Evolutionary conservation across 2,329 filamentous ascomycete genomes (phyloP), one percentile per base, ranked within the genome.

Genomic region (Intubia oerlemansii): DNA sequence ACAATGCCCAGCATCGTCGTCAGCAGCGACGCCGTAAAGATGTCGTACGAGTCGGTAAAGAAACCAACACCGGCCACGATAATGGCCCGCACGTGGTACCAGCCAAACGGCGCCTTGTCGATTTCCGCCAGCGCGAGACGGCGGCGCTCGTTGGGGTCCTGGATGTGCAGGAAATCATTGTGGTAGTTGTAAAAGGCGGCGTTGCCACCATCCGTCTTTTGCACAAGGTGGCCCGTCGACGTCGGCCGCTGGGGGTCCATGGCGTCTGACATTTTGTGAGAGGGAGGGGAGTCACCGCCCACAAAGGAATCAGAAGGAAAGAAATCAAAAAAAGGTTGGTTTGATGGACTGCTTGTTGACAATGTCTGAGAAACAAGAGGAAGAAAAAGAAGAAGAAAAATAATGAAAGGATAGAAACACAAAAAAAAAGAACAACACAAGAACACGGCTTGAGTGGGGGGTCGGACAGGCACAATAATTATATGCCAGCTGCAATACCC

Each of bases 31-130:
- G 76, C 73, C 43, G 73, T 70, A 49, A 88, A 88, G 53, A 82
- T 79, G 44, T 77, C 72, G 51, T 84, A 85, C 22, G 38, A 38
- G 45, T 85, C 80, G 11, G 79, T 85, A 52, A 88, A 88, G 66
- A 90, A 88, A 40, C 79, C 80, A 36, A 85, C 74, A 41, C 80
- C 79, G 17, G 78, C 78, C 15, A 85, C 78, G 7, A 78, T 53
- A 30, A 78, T 65, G 33, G 78, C 74, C 23, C 78, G 66, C 33
- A 84, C 66, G 44, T 88, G 79, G 46, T 82, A 80, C 77, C 78
- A 85, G 43, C 78, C 74, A 35, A 85, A 84, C 4, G 71, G 71
- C 8, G 76, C 77, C 53, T 74, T 74, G 54, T 85, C 78, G 40
- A 85, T 74, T 50, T 84, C 74, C 21, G 76, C 75, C 29, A 88